Evolutionary conservation across 345 rosid genomes (phyloP).

Genomic region (Pelargonium nanum): DNA sequence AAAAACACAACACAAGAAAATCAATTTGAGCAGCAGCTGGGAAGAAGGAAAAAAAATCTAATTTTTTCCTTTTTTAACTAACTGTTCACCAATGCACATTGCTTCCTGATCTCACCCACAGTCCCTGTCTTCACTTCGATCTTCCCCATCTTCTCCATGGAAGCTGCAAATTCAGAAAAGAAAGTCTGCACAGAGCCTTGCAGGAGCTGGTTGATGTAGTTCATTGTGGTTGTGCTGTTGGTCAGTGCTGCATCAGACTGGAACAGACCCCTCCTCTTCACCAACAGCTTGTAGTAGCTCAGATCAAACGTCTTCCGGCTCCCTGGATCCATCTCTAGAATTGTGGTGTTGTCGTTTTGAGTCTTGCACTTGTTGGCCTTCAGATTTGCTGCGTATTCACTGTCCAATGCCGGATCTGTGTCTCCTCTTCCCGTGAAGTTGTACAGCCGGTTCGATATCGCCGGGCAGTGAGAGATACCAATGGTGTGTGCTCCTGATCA

Average conservation of each 20-base stretch:
- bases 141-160: constrained; percentile 78
- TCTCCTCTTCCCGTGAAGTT: constrained; percentile 55
- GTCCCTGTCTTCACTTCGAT: constrained; percentile 60
- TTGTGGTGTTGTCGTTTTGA: constrained; percentile 45
- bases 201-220: constrained; percentile 34
- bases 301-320: constrained; percentile 65
- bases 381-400: constrained; percentile 20
- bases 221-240: constrained; percentile 34
- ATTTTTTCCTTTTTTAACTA: too few species aligned
- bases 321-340: constrained; percentile 76
- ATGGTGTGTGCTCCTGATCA: constrained; percentile 49
- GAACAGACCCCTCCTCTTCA: constrained; percentile 63
- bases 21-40: too few species aligned
- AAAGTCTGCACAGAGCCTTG: constrained; percentile 38
- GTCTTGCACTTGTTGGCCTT: constrained; percentile 61
- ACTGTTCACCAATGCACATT: constrained; percentile 51
- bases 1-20: too few species aligned
- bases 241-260: constrained; percentile 68
- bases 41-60: too few species aligned
- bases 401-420: constrained; percentile 48
- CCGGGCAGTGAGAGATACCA: constrained; percentile 36
- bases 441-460: constrained; percentile 30
- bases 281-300: constrained; percentile 40
- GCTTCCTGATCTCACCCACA: constrained; percentile 59
- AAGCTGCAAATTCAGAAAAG: constrained; percentile 44